phyloP scores from a whole-genome alignment of 257 asterid species.

The Misopates orontium region DNA sequence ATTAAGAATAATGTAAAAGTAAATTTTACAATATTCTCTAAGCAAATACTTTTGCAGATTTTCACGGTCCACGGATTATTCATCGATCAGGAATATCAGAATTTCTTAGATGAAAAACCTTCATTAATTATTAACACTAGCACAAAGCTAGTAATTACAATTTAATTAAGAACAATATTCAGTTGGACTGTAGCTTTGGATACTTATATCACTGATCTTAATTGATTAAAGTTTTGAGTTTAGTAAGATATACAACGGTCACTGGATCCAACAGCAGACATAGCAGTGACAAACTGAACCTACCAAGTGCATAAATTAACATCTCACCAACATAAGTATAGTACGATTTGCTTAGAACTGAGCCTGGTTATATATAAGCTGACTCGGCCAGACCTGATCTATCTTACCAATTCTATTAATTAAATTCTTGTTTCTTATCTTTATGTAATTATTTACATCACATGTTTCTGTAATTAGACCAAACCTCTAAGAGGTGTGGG shows the following conservation, averaged over 20 bases:
- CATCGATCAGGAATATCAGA: too few relatives aligned
- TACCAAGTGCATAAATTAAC: constrained; percentile 19
- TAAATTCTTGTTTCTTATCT: background rate
- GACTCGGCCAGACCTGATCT: constrained; percentile 1
- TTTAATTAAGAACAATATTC: too few relatives aligned
- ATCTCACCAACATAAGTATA: constrained; percentile 14
- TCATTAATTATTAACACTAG: too few relatives aligned
- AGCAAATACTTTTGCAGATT: too few relatives aligned
- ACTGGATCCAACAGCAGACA: constrained; percentile 20
- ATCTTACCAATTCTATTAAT: background rate
- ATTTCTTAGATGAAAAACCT: too few relatives aligned
- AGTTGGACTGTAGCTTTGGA: constrained; percentile 25
- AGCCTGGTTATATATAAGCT: background rate
- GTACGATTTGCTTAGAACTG: background rate
- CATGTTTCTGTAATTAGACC: too few relatives aligned
- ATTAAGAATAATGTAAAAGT: too few relatives aligned
- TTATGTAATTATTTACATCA: too few relatives aligned
- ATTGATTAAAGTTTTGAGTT: constrained; percentile 14
- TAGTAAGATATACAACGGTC: constrained; percentile 2
- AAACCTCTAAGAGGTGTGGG: too few relatives aligned
- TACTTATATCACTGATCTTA: constrained; percentile 31
- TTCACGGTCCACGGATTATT: too few relatives aligned
- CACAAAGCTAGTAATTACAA: too few relatives aligned
- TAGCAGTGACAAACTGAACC: constrained; percentile 13
- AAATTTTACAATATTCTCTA: too few relatives aligned